phyloP scores from a whole-genome alignment of 225 moss, liverwort and hornwort genomes.

The Marchantia polymorpha region DNA sequence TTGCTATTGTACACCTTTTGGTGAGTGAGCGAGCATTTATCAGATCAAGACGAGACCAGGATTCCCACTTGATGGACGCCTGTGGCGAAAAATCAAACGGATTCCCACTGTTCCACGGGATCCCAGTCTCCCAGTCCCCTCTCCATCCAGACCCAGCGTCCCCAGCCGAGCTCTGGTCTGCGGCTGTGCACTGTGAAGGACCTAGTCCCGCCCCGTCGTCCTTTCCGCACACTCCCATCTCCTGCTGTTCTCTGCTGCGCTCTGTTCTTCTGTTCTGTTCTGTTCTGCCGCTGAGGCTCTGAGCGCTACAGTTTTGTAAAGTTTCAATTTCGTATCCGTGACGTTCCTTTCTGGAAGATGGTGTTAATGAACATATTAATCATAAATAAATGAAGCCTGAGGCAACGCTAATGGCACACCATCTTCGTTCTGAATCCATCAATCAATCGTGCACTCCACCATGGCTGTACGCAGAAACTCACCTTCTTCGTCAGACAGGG shows the following conservation, averaged over 20 bases:
- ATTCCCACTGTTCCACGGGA: not conserved
- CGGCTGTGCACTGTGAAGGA: too few species aligned
- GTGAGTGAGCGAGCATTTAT: slow-evolving; percentile 3
- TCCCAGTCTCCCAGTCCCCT: too few species aligned
- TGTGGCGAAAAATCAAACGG: too few species aligned
- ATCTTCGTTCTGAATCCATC: too few species aligned
- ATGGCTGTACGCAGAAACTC: not conserved
- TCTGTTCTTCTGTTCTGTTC: not conserved
- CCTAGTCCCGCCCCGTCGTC: too few species aligned
- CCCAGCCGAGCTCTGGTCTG: too few species aligned
- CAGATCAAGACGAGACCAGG: not conserved
- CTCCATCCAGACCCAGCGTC: too few species aligned
- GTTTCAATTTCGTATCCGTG: slow-evolving; percentile 1
- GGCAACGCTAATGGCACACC: too few species aligned
- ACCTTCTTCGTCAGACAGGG: not conserved
- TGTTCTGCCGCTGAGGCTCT: not conserved
- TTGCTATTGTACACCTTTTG: not conserved
- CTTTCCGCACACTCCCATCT: too few species aligned
- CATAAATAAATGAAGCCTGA: not conserved
- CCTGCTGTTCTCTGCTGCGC: not conserved
- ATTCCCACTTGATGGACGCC: not conserved
- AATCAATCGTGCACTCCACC: too few species aligned
- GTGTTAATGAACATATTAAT: not conserved
- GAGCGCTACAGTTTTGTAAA: not conserved
- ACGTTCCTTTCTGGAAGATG: slow-evolving; percentile 5